A percentile compares a stretch with the other conserved stretches of the same genome.
These are phyloP conservation scores for Arthrobotrys iridis DNA, from an alignment of 2,329 filamentous ascomycete genomes.

Conservation along the genomic window DNA sequence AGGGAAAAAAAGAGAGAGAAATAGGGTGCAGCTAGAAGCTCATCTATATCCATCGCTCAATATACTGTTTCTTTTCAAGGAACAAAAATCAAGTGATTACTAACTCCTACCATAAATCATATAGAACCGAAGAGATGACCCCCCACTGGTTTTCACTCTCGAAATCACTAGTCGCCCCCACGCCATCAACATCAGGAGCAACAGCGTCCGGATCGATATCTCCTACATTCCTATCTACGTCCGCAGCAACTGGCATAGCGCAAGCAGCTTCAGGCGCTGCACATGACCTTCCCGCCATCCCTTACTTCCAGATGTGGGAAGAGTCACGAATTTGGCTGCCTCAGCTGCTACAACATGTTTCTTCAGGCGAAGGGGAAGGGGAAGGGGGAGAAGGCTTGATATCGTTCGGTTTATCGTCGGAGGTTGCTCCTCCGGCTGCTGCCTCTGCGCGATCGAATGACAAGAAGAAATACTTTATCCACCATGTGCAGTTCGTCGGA, in stretches of 20 bases:
- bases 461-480: constrained; percentile 53
- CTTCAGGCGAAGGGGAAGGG: background rate
- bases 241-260: background rate
- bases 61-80: background rate
- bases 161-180: constrained; percentile 28
- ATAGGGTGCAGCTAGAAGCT: background rate
- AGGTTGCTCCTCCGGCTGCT: background rate
- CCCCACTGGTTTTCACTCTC: constrained; percentile 56
- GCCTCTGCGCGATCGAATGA: background rate
- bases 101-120: constrained; percentile 3
- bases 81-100: constrained; percentile 27
- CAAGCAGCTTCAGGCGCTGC: constrained; percentile 16
- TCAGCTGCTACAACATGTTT: constrained; percentile 37
- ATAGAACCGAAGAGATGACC: constrained; percentile 58
- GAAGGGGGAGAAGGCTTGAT: background rate
- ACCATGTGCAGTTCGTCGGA: constrained; percentile 56
- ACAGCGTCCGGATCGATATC: constrained; percentile 15
- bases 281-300: constrained; percentile 49
- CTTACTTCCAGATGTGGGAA: constrained; percentile 57
- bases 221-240: constrained; percentile 32
- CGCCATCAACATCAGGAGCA: background rate
- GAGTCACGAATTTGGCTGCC: constrained; percentile 57
- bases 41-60: constrained; percentile 12
- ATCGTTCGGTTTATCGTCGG: no score
- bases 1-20: background rate